Base-by-base conservation (phyloP, 805 yeast species). In the Metschnikowia chrysomelidarum region DNA sequence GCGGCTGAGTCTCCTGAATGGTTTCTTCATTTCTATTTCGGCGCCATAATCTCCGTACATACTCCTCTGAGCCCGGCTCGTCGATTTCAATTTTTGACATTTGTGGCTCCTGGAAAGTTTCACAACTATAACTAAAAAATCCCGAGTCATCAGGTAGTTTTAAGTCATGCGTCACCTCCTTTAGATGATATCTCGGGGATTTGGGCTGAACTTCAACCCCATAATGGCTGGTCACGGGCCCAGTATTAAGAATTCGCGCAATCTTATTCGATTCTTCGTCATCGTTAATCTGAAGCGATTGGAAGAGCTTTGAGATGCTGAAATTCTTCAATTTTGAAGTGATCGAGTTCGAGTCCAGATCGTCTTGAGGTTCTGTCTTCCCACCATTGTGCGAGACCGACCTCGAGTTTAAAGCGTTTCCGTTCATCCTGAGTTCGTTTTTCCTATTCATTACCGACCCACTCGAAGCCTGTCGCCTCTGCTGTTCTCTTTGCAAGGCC, bases 91-190 rank as follows among this genome's bases (percentile, higher is more conserved):
- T 74, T 39, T 78, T 80, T 8, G 86, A 79, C 82, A 89, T 82
- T 54, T 91, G 98, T 0, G 98, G 97, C 54, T 89, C 98, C 52
- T 89, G 95, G 64, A 91, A 93, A 53, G 88, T 89, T 57, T 93
- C 98, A 40, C 87, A 76, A 49, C 84, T 76, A 57, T 82, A 85
- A 33, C 81, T 85, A 43, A 84, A 74, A 49, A 85, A 82, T 5
- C 76, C 75, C 7, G 87, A 80, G 4, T 67, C 67, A 8, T 76
- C 56, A 1, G 87, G 83, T 3, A 82, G 50, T 4, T 60, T 62
- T 2, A 78, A 76, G 14, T 44, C 46, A 5, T 42, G 41, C n/a
- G 56, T 49, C 7, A 59, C 40, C 35, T 64, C 67, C 24, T 71
- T 46, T 18, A 61, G 57, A 7, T 46, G 58, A 46, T 71, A 80